phyloP scores from a whole-genome alignment of 2,329 filamentous ascomycete genomes.

The Pseudogymnoascus sp. region DNA sequence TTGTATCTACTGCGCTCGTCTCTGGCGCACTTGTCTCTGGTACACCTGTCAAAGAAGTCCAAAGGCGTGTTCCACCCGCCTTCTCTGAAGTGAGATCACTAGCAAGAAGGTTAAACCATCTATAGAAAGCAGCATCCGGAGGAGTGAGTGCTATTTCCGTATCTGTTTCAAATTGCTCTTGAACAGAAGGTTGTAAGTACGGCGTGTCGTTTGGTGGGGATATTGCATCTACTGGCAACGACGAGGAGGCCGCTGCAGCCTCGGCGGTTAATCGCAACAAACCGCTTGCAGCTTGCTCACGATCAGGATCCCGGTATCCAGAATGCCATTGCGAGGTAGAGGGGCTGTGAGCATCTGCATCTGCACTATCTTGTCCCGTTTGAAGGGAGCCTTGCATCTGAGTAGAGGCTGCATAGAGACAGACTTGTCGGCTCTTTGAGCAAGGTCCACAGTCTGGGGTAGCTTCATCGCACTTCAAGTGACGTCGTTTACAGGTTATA shows the following conservation, averaged over 20 bases:
- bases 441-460: slow-evolving; percentile 37
- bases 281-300: slow-evolving; percentile 9
- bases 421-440: slow-evolving; percentile 34
- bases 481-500: slow-evolving; percentile 34
- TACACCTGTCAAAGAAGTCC: slow-evolving; percentile 11
- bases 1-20: not conserved
- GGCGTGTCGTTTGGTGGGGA: not conserved
- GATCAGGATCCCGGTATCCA: slow-evolving; percentile 5
- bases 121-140: slow-evolving; percentile 9
- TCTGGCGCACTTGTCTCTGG: slow-evolving; percentile 12
- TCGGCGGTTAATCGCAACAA: slow-evolving; percentile 4
- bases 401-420: slow-evolving; percentile 27
- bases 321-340: not conserved
- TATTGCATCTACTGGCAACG: not conserved
- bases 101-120: slow-evolving; percentile 14
- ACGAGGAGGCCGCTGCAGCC: not conserved
- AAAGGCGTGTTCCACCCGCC: not conserved
- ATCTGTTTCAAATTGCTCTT: not conserved
- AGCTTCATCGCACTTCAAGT: slow-evolving; percentile 40
- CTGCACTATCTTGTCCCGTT: not conserved
- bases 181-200: not conserved
- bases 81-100: slow-evolving; percentile 8
- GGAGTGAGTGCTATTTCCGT: slow-evolving; percentile 9
- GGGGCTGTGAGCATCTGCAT: not conserved
- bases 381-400: not conserved